Base-by-base conservation (phyloP, 2,329 filamentous ascomycete species). In the Penicillium expansum region DNA sequence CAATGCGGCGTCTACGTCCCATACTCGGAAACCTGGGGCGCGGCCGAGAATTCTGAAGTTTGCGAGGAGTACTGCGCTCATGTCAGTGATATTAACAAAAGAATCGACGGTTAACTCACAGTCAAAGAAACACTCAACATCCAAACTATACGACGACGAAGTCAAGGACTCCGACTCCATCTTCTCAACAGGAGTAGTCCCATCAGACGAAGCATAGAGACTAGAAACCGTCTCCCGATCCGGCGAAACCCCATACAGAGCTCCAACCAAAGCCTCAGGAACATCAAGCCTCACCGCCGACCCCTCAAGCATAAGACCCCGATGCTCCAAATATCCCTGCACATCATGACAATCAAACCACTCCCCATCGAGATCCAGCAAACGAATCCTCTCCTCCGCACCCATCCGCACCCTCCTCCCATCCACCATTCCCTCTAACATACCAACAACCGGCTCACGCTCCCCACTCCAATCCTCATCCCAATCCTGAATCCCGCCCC, bases 341-440 rank as follows among this genome's bases (percentile, higher is more conserved):
- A 92, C 86, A 69, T 94, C 91, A 57, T 90, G 82, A 0, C 86
- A 77, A 67, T 94, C 90, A 63, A 89, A 90, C 79, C 90, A 94
- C 49, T 90, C 84, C 5, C 89, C 89, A 57, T 88, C 83, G 59
- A 87, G 89, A 0, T 85, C 88, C 1, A 82, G 80, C 8, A 86
- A 57, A 5, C 67, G 68, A 18, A 73, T 60, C n/a, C 67, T 58
- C 35, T 73, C 65, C 14, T 71, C 61, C n/a, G 64, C 56, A 9
- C 54, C 22, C n/a, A n/a, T n/a, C n/a, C n/a, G n/a, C n/a, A n/a
- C n/a, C n/a, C n/a, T n/a, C n/a, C n/a, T n/a, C n/a, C n/a, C n/a
- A n/a, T n/a, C n/a, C 18, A 29, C 24, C 9, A 7, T 16, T 5
- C 35, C 48, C 14, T 30, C 35, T 7, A 22, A 18, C 6, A 7